A percentile compares a stretch with the other conserved stretches of the same genome.
These are phyloP conservation scores for Russula virescens DNA, from an alignment of 768 basidiomycete species.

Conservation along the genomic window DNA sequence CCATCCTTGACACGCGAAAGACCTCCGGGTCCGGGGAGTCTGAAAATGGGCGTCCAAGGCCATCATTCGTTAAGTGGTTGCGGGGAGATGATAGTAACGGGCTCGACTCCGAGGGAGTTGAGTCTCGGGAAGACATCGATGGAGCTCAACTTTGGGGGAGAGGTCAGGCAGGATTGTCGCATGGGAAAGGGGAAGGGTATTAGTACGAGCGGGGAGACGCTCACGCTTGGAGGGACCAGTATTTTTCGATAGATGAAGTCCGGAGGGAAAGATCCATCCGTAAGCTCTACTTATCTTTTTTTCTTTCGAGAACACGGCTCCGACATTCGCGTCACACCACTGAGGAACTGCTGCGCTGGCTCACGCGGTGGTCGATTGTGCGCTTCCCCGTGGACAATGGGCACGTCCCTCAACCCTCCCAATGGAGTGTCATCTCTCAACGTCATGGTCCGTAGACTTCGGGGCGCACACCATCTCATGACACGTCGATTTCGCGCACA, in stretches of 20 bases:
- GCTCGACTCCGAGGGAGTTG: slow-evolving; percentile 45
- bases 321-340: slow-evolving; percentile 19
- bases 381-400: slow-evolving; percentile 15
- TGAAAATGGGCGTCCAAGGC: not conserved
- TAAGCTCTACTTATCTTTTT: slow-evolving; percentile 17
- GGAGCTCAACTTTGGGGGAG: slow-evolving; percentile 2
- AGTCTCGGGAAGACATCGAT: slow-evolving; percentile 37
- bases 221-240: slow-evolving; percentile 6
- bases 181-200: slow-evolving; percentile 19
- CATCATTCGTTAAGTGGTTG: not conserved
- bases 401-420: slow-evolving; percentile 11
- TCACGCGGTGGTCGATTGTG: slow-evolving; percentile 17
- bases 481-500: not conserved
- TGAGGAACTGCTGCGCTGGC: slow-evolving; percentile 12
- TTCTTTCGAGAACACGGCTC: slow-evolving; percentile 18
- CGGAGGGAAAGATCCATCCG: slow-evolving; percentile 21
- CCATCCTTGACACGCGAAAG: slow-evolving; percentile 35
- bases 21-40: not conserved
- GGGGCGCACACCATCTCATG: slow-evolving; percentile 15
- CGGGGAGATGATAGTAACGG: slow-evolving; percentile 42
- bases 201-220: slow-evolving; percentile 20
- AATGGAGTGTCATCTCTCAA: slow-evolving; percentile 8
- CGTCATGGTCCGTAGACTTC: slow-evolving; percentile 25
- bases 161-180: slow-evolving; percentile 11
- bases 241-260: slow-evolving; percentile 15